Conservation (phyloP, 1,284 basidiomycete species). For the Rhodotorula sp. region DNA sequence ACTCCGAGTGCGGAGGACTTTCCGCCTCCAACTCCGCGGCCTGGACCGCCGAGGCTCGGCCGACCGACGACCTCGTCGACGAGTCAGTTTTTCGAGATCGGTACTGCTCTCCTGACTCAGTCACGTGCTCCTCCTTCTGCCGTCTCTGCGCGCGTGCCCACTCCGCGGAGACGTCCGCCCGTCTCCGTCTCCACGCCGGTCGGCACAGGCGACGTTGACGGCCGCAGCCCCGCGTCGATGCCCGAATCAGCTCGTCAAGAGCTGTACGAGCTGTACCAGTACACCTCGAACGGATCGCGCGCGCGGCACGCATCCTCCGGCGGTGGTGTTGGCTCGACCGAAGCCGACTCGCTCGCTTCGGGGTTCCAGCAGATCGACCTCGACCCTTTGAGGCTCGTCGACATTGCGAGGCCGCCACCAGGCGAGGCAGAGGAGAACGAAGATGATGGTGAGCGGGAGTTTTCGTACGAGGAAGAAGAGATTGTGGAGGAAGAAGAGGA, state of each 20-base stretch:
- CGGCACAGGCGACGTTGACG: background rate
- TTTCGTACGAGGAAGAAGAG: background rate
- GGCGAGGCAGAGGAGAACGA: background rate
- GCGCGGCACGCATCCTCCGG: background rate
- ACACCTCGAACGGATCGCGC: background rate
- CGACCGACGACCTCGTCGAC: no score
- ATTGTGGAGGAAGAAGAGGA: conserved; percentile 1
- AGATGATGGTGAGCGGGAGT: no score
- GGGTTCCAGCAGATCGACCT: background rate
- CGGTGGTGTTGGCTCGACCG: background rate
- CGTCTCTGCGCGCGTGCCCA: no score
- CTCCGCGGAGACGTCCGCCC: no score
- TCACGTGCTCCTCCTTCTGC: no score
- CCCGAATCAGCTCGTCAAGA: background rate
- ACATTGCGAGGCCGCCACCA: no score
- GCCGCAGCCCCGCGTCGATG: background rate
- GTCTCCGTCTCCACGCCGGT: background rate
- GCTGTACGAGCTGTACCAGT: background rate
- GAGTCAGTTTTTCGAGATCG: no score
- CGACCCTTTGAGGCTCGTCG: background rate
- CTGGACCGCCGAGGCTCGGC: no score
- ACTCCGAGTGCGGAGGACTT: background rate
- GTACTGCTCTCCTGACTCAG: no score
- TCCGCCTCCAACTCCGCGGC: no score
- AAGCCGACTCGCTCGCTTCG: background rate